Evolutionary conservation across 2,329 filamentous ascomycete species (phyloP), one percentile per base, ranked within the genome.

Genomic region (Thielaviopsis euricoi): DNA sequence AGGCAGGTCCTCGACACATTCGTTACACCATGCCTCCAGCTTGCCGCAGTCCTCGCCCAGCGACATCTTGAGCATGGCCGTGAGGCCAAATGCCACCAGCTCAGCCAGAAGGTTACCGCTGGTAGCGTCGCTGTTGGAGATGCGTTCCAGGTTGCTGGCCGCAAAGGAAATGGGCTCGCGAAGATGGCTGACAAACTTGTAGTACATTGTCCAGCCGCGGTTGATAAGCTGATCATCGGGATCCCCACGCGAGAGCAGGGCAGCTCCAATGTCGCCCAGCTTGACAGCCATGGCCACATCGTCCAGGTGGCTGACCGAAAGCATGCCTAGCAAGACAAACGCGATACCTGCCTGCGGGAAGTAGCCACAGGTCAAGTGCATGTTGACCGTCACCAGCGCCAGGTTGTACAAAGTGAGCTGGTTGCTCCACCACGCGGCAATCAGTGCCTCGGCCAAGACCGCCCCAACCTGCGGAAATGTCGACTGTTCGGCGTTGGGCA

Each of bases 341-440:
- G 74, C 80, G 70, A 81, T 76, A 17, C 82, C 82, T 1, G 82
- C 82, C 66, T 90, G 85, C 5, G 85, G 81, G 62, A 85, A 86
- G 6, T 77, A 72, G 0, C 85, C 86, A 12, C 73, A 71, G 2
- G 75, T 73, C 6, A 90, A 71, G 65, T 87, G 83, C 57, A 83
- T 73, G 56, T 82, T 74, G 58, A 89, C 71, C 72, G 89, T 80
- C 61, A 82, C 75, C 15, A 90, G 71, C 0, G 81, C 75, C 25
- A 85, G 75, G 63, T 87, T 80, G 66, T 88, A 90, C 66, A 87
- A 89, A n/a, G 82, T 75, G 10, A 89, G 69, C 21, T 74, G 74
- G 63, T 89, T 81, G 48, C 77, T 82, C 87, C 87, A 89, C 74
- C 83, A 88, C 3, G 83, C 83, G 15, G 84, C 80, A 62, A 79